phyloP scores from a whole-genome alignment of 805 yeast genomes.

The Hanseniaspora singularis region DNA sequence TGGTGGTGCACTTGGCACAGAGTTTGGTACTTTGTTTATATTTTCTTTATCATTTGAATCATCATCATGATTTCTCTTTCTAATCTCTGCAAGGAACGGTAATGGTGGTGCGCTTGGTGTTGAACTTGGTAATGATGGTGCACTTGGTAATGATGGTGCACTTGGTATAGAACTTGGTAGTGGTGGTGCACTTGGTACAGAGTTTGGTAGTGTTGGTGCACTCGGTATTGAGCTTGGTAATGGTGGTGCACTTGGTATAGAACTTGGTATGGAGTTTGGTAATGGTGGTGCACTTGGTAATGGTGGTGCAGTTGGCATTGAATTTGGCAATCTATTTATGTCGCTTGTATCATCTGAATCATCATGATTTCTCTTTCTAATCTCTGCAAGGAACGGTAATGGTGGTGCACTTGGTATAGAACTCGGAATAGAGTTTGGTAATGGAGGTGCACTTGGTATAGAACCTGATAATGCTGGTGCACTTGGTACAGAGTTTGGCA shows the following conservation, averaged over 20 bases:
- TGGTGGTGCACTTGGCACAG: constrained; percentile 16
- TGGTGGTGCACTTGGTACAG: constrained; percentile 15
- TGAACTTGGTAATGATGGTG: neutral
- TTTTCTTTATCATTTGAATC: constrained; percentile 33
- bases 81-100: constrained; percentile 32
- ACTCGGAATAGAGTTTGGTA: constrained; percentile 19
- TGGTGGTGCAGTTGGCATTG: constrained; percentile 22
- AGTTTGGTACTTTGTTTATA: constrained; percentile 19
- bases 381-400: constrained; percentile 28
- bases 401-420: constrained; percentile 17
- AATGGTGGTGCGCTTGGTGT: constrained; percentile 17
- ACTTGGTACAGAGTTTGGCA: constrained; percentile 16
- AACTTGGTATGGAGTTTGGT: constrained; percentile 15
- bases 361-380: constrained; percentile 39
- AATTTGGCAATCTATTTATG: constrained; percentile 18
- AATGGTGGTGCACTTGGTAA: constrained; percentile 17
- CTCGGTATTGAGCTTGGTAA: constrained; percentile 16
- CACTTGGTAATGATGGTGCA: constrained; percentile 18
- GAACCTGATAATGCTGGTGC: constrained; percentile 17
- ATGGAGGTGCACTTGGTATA: constrained; percentile 18
- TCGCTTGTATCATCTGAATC: constrained; percentile 33
- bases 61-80: constrained; percentile 37
- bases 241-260: constrained; percentile 15
- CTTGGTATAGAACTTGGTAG: constrained; percentile 17
- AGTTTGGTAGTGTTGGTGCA: constrained; percentile 19